phyloP scores from a whole-genome alignment of 1,139 yeast species.

The Eremothecium gossypii region DNA sequence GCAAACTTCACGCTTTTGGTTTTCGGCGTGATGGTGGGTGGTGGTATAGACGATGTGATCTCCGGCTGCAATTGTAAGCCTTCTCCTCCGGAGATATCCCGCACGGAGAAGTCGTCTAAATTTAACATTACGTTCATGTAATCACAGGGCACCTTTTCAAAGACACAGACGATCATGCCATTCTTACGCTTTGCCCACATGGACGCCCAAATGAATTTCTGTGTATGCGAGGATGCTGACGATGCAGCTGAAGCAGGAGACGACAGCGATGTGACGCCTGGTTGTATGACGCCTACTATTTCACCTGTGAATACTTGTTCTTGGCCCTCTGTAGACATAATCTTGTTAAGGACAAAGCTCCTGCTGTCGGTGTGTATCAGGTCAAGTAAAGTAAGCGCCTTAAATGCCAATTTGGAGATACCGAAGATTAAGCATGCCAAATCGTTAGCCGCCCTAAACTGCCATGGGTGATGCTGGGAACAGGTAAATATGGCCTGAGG shows the following conservation, averaged over 20 bases:
- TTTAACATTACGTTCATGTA: slow-evolving; percentile 51
- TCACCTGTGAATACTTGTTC: slow-evolving; percentile 49
- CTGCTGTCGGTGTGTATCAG: slow-evolving; percentile 68
- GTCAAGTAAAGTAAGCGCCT: slow-evolving; percentile 60
- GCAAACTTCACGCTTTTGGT: slow-evolving; percentile 30
- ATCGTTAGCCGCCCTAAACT: slow-evolving; percentile 77
- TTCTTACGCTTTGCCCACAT: slow-evolving; percentile 80
- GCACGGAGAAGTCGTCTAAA: slow-evolving; percentile 19
- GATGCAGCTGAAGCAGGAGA: neutral
- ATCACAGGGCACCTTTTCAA: slow-evolving; percentile 82
- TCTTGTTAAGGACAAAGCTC: slow-evolving; percentile 51
- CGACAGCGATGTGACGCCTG: slow-evolving; percentile 27
- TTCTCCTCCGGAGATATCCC: slow-evolving; percentile 18
- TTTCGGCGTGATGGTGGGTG: slow-evolving; percentile 6
- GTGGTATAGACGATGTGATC: neutral
- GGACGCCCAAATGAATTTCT: slow-evolving; percentile 60
- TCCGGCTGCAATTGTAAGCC: slow-evolving; percentile 12
- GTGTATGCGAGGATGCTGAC: slow-evolving; percentile 32
- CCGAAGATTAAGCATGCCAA: slow-evolving; percentile 85
- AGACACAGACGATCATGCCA: slow-evolving; percentile 66
- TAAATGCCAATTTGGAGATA: slow-evolving; percentile 54
- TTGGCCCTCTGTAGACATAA: slow-evolving; percentile 34
- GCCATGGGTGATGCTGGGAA: slow-evolving; percentile 67
- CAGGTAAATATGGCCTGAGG: slow-evolving; percentile 85
- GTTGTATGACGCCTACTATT: slow-evolving; percentile 40